Conservation (phyloP, 2,329 filamentous ascomycete species). For the Arachnomyces sp. region DNA sequence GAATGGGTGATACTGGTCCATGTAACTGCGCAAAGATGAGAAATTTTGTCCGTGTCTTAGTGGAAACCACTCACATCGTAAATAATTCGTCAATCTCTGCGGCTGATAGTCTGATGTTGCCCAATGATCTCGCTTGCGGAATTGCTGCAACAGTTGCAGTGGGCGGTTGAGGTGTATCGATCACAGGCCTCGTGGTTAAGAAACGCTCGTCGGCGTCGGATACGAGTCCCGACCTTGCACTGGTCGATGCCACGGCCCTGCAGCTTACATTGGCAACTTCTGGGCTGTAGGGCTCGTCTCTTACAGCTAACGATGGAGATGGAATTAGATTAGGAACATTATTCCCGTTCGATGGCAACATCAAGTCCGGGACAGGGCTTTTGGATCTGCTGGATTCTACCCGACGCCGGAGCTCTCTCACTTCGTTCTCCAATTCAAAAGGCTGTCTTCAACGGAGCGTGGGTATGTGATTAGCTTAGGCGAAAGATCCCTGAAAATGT, state of each 20-base stretch:
- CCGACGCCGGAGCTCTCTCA: conserved; percentile 57
- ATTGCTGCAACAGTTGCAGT: conserved; percentile 43
- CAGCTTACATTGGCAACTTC: conserved; percentile 38
- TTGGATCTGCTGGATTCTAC: conserved; percentile 46
- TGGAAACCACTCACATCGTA: too few species aligned
- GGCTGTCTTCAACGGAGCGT: too few species aligned
- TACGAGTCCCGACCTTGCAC: too few species aligned
- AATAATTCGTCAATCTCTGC: too few species aligned
- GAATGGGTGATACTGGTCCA: conserved; percentile 57
- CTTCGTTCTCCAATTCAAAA: conserved; percentile 61
- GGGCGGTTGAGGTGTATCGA: too few species aligned
- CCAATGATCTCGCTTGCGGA: conserved; percentile 25
- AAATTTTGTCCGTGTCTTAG: too few species aligned
- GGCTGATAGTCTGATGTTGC: too few species aligned
- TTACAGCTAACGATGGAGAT: conserved; percentile 7
- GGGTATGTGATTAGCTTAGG: too few species aligned
- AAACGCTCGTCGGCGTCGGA: too few species aligned
- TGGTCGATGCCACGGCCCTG: conserved; percentile 36
- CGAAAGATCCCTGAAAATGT: too few species aligned
- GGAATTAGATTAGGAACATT: conserved; percentile 17
- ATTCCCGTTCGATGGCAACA: conserved; percentile 17
- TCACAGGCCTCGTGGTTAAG: too few species aligned
- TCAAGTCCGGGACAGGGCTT: conserved; percentile 22
- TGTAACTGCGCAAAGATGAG: conserved; percentile 53
- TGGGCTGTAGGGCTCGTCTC: too few species aligned